Percentiles rank a stretch among this genome's conserved stretches.
Evolutionary conservation across 495 filamentous ascomycete species (phyloP).

Genomic region (Penicillium odoratum): DNA sequence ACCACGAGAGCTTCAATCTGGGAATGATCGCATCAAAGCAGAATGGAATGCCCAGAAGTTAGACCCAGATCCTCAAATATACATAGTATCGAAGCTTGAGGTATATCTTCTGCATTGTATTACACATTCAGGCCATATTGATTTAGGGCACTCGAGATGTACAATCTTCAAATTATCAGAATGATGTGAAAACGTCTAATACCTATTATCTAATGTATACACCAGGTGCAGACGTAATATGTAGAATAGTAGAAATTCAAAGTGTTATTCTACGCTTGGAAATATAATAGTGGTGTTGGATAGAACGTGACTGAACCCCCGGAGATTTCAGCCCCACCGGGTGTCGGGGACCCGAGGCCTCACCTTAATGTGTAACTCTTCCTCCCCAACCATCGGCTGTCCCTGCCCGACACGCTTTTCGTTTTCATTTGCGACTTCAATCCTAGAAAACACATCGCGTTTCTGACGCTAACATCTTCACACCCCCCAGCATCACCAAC

Average conservation of each 20-base stretch:
- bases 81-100: not conserved
- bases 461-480: not conserved
- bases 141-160: no score
- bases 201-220: no score
- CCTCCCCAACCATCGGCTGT: slow-evolving; percentile 8
- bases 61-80: not conserved
- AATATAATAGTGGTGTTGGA: no score
- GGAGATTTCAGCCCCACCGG: slow-evolving; percentile 15
- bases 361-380: slow-evolving; percentile 17
- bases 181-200: no score
- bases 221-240: no score
- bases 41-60: not conserved
- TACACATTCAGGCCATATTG: not conserved
- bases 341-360: slow-evolving; percentile 10
- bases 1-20: not conserved
- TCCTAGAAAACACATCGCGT: not conserved
- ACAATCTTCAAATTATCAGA: no score
- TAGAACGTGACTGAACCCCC: not conserved
- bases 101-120: not conserved
- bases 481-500: not conserved
- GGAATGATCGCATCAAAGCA: not conserved
- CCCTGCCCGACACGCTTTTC: slow-evolving; percentile 5
- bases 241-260: no score
- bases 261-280: no score
- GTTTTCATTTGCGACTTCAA: not conserved